These are phyloP conservation scores for Plectosphaerella cucumerina DNA, from an alignment of 2,329 filamentous ascomycete genomes.

Conservation along the genomic window DNA sequence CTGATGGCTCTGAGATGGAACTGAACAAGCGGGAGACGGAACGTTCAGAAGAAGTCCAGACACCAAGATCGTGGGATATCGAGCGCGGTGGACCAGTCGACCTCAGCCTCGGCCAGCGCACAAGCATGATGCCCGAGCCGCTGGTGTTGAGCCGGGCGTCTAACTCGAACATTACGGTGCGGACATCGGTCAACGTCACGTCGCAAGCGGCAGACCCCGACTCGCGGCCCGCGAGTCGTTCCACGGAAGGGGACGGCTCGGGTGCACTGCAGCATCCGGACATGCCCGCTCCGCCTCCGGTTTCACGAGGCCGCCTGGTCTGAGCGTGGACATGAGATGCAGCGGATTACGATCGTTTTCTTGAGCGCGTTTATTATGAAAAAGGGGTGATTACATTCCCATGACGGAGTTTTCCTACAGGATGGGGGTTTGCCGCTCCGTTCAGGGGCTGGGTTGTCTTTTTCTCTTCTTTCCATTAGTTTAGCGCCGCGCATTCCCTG, in stretches of 20 bases:
- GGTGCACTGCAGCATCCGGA: background rate
- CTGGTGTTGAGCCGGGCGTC: background rate
- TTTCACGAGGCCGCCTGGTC: background rate
- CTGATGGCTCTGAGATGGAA: slow-evolving; percentile 9
- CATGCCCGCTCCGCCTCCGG: slow-evolving; percentile 1
- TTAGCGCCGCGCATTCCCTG: no score
- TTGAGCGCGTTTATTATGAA: no score
- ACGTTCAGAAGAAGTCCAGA: slow-evolving; percentile 4
- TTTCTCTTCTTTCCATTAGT: no score
- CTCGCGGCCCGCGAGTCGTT: background rate
- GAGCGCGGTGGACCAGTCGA: background rate
- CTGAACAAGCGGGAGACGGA: slow-evolving; percentile 7
- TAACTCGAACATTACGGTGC: slow-evolving; percentile 7
- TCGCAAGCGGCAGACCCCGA: slow-evolving; percentile 2
- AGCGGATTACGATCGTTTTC: no score
- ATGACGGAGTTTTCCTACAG: no score
- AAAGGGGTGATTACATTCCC: no score
- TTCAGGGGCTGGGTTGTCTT: no score
- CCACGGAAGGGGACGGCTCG: background rate
- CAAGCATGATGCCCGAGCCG: background rate
- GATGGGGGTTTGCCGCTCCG: no score
- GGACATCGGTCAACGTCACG: slow-evolving; percentile 8
- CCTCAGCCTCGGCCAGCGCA: slow-evolving; percentile 2
- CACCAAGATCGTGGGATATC: slow-evolving; percentile 7
- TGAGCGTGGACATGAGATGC: no score